Evolutionary conservation across 1,284 basidiomycete species (phyloP), one percentile per base, ranked within the genome.

Genomic region (Trametes pubescens): DNA sequence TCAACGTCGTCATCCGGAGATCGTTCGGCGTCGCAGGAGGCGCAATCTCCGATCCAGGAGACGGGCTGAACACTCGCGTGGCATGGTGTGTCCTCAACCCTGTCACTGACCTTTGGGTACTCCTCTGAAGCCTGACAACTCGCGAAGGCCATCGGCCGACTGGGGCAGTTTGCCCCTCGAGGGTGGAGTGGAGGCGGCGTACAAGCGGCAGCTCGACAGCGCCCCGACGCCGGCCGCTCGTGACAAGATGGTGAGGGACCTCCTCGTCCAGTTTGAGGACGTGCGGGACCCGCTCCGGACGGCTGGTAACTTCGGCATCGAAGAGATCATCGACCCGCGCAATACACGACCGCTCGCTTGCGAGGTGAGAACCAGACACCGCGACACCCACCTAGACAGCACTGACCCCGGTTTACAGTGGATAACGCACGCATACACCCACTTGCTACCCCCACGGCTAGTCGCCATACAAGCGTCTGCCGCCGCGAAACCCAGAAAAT

Each of bases 131-230:
- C n/a, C 22, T 47, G 34, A 47, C 21, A 22, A 5, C 14, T 10
- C 4, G 29, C 37, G n/a, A 43, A 81, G 80, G 80, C 80, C 80
- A 26, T 82, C 80, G 1, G 80, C 77, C 0, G 80, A 82, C 61
- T 81, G 79, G 80, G 80, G 80, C 24, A 79, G 77, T 61, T 73
- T 82, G 32, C 80, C 80, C 1, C 70, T 81, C 16, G 80, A 81
- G 72, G 80, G 80, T 24, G 80, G 80, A 1, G 76, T 82, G 18
- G 80, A 82, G 70, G 80, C 80, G 11, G 80, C 80, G 0, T 82
- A 80, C 65, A 82, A 81, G 52, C 77, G 80, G 34, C 76, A 80
- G 59, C 71, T 82, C 0, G 76, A 82, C 43, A 64, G 71, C 9
- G 72, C 74, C 7, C 69, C 68, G 0, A 74, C 76, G 4, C 71